Conservation (phyloP, 1,284 basidiomycete genomes). For the Apiotrichum veenhuisii region DNA sequence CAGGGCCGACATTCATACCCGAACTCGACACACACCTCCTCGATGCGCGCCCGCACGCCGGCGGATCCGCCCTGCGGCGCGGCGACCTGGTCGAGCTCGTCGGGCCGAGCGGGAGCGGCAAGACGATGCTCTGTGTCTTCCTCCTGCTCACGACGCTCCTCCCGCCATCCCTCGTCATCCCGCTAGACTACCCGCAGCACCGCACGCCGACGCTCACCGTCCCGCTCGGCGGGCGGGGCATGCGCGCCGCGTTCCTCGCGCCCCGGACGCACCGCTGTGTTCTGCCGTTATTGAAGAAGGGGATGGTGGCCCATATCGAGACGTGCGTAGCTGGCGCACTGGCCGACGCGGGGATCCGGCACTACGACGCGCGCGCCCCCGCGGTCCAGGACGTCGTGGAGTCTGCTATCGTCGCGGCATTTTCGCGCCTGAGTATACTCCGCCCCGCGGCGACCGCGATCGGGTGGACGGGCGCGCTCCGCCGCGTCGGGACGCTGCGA, state of each 20-base stretch:
- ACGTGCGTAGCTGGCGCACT: slow-evolving; percentile 9
- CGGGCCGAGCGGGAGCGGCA: slow-evolving; percentile 43
- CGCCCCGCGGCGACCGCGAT: slow-evolving; percentile 2
- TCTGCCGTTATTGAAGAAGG: slow-evolving; percentile 15
- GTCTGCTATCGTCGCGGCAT: slow-evolving; percentile 3
- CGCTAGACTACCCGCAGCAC: slow-evolving; percentile 7
- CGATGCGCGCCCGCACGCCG: slow-evolving; percentile 27
- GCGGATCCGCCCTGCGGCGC: slow-evolving; percentile 36
- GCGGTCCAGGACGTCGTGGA: slow-evolving; percentile 12
- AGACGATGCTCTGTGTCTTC: slow-evolving; percentile 23
- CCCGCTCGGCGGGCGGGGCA: slow-evolving; percentile 32
- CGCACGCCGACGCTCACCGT: slow-evolving; percentile 8
- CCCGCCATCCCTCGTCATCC: slow-evolving; percentile 15
- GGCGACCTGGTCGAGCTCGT: slow-evolving; percentile 47
- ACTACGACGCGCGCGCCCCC: not conserved
- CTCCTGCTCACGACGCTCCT: slow-evolving; percentile 37
- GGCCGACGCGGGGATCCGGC: not conserved
- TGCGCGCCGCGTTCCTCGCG: slow-evolving; percentile 28
- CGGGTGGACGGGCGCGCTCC: slow-evolving; percentile 25
- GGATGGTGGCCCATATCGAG: slow-evolving; percentile 31
- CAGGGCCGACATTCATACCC: slow-evolving; percentile 42
- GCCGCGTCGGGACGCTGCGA: slow-evolving; percentile 4
- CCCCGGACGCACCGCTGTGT: slow-evolving; percentile 27
- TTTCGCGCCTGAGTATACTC: not conserved
- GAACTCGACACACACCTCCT: slow-evolving; percentile 36